Base-by-base conservation (phyloP, 805 yeast species). In the Lipomyces orientalis region DNA sequence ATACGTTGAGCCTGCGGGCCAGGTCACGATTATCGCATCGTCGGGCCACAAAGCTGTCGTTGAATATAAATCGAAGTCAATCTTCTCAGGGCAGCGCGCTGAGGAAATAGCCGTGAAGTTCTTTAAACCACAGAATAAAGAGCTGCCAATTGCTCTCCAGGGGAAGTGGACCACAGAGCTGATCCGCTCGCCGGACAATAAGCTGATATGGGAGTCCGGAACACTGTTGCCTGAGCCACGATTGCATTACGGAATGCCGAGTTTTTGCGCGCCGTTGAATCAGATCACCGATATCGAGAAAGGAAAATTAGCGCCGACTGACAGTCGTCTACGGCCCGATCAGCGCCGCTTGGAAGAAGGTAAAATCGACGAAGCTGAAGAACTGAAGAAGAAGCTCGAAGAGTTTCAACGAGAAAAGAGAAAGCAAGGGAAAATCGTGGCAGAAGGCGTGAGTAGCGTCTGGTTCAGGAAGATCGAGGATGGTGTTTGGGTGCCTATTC, bases 251-350 rank as follows among this genome's bases (percentile, higher is more conserved):
- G 99, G 99, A 0, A 93, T 93, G 76, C 89, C 97, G 0, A 82
- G 83, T 62, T 95, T 89, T 80, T 88, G 97, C 0, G 91, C 96
- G 8, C 84, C 89, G 52, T 81, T 95, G 76, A 93, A 93, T 76
- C 90, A 92, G 67, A 85, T 93, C 52, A 90, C 97, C 0, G 80
- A 76, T 2, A 79, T 94, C 14, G 98, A 94, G 75, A 69, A 83
- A 35, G 89, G 81, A 1, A 63, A 78, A 1, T 73, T 93, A 52
- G 89, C 98, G 5, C 93, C 93, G 2, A 91, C 95, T 0, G 99
- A 95, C 77, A 90, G 97, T 7, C 86, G 99, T 75, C 78, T 88
- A 57, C 85, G 99, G 75, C 98, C 98, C 0, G 99, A 95, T 77
- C 86, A 92, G 75, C 81, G 85, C 56, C 78, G 81, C 1, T 92